phyloP scores from a whole-genome alignment of 176 grass and related monocot genomes.

The Eremochloa ophiuroides region DNA sequence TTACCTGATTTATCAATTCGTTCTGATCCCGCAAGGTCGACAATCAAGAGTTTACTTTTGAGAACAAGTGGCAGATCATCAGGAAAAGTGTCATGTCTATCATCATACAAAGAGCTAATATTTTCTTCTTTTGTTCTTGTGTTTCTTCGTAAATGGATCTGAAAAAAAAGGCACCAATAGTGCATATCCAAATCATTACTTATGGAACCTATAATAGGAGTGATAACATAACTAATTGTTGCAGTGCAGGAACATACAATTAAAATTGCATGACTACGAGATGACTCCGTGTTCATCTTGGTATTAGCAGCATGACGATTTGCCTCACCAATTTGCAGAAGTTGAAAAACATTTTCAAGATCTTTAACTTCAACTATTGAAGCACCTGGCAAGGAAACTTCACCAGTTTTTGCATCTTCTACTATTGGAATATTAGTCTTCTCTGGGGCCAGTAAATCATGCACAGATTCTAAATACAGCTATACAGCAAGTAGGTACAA shows the following conservation, averaged over 20 bases:
- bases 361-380: slow-evolving; percentile 75
- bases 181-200: background rate
- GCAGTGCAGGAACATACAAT: slow-evolving; percentile 47
- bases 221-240: slow-evolving; percentile 6
- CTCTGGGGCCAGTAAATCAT: slow-evolving; percentile 91
- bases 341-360: slow-evolving; percentile 70
- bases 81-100: slow-evolving; percentile 11
- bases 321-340: slow-evolving; percentile 82
- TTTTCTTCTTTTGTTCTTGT: slow-evolving; percentile 56
- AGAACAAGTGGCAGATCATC: slow-evolving; percentile 61
- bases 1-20: slow-evolving; percentile 90
- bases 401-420: slow-evolving; percentile 84
- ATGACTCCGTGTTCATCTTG: slow-evolving; percentile 98
- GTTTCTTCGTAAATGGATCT: slow-evolving; percentile 85
- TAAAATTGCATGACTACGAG: slow-evolving; percentile 95
- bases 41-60: slow-evolving; percentile 94
- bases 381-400: slow-evolving; percentile 78
- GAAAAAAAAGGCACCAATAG: slow-evolving; percentile 25
- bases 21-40: slow-evolving; percentile 98
- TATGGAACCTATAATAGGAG: slow-evolving; percentile 3
- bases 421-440: slow-evolving; percentile 85
- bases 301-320: slow-evolving; percentile 96
- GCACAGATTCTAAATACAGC: slow-evolving; percentile 88
- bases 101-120: slow-evolving; percentile 26
- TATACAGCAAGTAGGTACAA: slow-evolving; percentile 44